These are phyloP conservation scores for Nemophila menziesii DNA, from an alignment of 257 asterid genomes.

Conservation along the genomic window DNA sequence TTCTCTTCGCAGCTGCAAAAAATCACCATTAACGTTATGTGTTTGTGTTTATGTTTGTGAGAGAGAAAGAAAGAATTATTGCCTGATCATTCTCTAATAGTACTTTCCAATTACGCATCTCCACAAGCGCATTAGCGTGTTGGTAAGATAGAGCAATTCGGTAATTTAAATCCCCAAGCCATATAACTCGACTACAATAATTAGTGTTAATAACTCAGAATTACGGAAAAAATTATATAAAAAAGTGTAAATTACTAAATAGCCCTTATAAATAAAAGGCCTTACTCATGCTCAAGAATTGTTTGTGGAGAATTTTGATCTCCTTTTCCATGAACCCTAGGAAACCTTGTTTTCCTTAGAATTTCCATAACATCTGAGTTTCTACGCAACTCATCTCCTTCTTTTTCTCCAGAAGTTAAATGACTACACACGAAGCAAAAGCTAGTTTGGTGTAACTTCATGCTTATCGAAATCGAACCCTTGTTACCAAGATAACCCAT, in stretches of 20 bases:
- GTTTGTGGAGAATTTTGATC: conserved; percentile 83
- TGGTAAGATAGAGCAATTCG: conserved; percentile 81
- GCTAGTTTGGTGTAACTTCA: conserved; percentile 98
- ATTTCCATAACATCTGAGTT: conserved; percentile 97
- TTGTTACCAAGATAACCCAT: conserved; percentile 99
- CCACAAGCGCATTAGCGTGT: conserved; percentile 87
- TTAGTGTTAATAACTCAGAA: neutral
- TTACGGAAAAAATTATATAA: neutral
- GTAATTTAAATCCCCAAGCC: conserved; percentile 97
- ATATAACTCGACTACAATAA: conserved; percentile 63
- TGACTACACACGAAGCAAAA: conserved; percentile 97
- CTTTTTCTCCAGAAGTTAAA: conserved; percentile 92
- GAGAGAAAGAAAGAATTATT: conserved; percentile 10
- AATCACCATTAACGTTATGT: neutral
- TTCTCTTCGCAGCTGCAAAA: conserved; percentile 63
- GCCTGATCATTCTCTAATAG: conserved; percentile 93
- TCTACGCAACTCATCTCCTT: conserved; percentile 86
- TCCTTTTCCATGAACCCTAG: conserved; percentile 55
- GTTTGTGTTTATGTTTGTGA: too few relatives aligned
- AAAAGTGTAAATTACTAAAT: neutral
- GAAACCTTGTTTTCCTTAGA: conserved; percentile 88
- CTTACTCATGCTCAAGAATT: conserved; percentile 92
- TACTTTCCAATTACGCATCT: conserved; percentile 95
- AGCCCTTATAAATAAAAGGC: neutral
- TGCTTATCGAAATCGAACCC: conserved; percentile 97